Conservation (phyloP, 441 rosid species). For the Melastoma candidum region DNA sequence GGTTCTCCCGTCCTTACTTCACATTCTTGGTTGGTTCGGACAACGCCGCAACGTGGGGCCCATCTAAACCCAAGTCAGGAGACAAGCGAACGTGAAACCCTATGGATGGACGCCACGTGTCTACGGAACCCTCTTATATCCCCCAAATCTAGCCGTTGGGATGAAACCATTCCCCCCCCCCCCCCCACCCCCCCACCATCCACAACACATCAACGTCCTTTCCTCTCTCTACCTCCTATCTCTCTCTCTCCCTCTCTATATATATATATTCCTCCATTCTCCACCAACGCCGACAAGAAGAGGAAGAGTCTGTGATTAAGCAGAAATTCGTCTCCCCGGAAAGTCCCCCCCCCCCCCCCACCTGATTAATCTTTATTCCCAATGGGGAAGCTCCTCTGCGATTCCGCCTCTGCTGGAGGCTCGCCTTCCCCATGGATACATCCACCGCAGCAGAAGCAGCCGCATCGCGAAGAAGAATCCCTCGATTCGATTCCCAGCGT, state of each 20-base stretch:
- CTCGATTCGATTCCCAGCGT: conserved; percentile 24
- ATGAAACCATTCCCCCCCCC: conserved; percentile 4
- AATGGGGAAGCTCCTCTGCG: conserved; percentile 84
- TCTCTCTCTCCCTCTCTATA: conserved; percentile 6
- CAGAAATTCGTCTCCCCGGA: neutral
- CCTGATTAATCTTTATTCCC: neutral
- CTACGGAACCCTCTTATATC: conserved; percentile 30
- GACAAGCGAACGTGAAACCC: neutral
- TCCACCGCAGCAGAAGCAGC: conserved; percentile 6
- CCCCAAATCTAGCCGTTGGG: neutral
- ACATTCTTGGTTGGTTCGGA: too few species aligned
- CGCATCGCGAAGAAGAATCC: conserved; percentile 13
- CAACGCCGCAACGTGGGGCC: too few species aligned
- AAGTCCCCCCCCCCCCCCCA: too few species aligned
- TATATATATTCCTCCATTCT: conserved; percentile 13
- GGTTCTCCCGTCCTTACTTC: neutral
- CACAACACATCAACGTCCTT: conserved; percentile 29
- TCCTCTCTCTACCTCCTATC: conserved; percentile 15
- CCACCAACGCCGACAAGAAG: conserved; percentile 19
- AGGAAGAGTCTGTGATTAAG: conserved; percentile 1
- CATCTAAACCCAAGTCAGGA: too few species aligned
- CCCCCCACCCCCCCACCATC: conserved; percentile 18
- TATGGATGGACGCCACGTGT: conserved; percentile 7
- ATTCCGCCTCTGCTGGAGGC: conserved; percentile 48
- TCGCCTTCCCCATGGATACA: conserved; percentile 62